Base-by-base conservation (phyloP, 1,139 yeast species). In the Taphrina populina region DNA sequence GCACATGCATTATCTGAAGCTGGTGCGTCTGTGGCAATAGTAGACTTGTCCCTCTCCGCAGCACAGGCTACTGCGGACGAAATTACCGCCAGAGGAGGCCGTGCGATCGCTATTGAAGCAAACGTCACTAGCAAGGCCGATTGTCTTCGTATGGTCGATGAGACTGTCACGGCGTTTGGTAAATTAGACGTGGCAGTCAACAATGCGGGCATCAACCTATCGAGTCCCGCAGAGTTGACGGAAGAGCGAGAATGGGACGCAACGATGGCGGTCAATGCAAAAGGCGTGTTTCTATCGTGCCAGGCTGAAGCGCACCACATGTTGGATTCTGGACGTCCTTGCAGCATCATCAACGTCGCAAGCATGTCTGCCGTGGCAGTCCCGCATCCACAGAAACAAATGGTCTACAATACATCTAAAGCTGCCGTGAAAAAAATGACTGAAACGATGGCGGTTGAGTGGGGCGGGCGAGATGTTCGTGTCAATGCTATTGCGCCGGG, bases 1-100 rank as follows among this genome's bases (percentile, higher is more conserved):
- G 95, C 95, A 40, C 85, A 82, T 66, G 94, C 90, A 0, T 85
- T 75, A 65, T 88, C 94, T 47, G 92, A 86, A 71, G 95, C 94
- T 2, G 96, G 95, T 53, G 95, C 95, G 6, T 88, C 85, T 62
- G 84, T 52, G 8, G 46, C 88, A 40, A 92, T 90, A 59, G 76
- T 88, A 64, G 86, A 44, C 21, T 83, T 82, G 74, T 78, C 80
- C 68, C 74, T 81, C 40, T 59, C 58, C 29, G 78, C 80, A 61
- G 80, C 86, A 24, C 77, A 85, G 7, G 82, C 79, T 55, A 75
- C 75, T 20, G 75, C 79, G 65, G 88, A 88, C 15, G 74, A 73
- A 60, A 74, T 72, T 52, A 73, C 86, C 35, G 39, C 79, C 35
- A 69, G 78, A 63, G 79, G 78, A 62, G 85, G 84, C 69, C 83